A percentile compares a stretch with the other conserved stretches of the same genome.
These are phyloP conservation scores for Diaporthe vexans DNA, from an alignment of 2,329 filamentous ascomycete species.

Conservation along the genomic window DNA sequence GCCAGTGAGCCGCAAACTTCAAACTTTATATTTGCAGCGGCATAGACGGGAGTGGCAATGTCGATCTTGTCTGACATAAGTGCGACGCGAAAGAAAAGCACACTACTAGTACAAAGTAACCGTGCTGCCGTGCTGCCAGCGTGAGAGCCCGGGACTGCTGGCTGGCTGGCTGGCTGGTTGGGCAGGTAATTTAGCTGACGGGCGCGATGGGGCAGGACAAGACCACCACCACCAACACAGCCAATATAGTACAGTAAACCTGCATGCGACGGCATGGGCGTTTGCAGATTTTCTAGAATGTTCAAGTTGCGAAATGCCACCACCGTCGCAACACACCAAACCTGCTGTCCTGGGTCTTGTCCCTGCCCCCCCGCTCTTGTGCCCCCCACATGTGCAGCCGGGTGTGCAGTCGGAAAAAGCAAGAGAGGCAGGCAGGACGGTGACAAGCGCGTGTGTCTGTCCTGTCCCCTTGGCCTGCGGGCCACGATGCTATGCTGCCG, in stretches of 20 bases:
- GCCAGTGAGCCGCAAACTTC: constrained; percentile 29
- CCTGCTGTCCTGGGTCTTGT: neutral
- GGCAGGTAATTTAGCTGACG: constrained; percentile 19
- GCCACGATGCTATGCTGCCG: constrained; percentile 9
- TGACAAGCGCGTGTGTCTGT: too few relatives aligned
- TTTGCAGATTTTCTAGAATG: constrained; percentile 18
- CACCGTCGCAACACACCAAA: neutral
- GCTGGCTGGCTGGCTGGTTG: neutral
- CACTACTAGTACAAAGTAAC: neutral
- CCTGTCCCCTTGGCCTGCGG: constrained; percentile 3
- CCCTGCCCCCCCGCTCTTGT: neutral
- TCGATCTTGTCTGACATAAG: constrained; percentile 23
- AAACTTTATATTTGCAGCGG: constrained; percentile 19
- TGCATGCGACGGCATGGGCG: neutral
- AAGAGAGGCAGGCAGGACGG: neutral
- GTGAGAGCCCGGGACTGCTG: constrained; percentile 3
- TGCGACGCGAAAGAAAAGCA: neutral
- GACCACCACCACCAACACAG: neutral
- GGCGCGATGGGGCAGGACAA: constrained; percentile 2
- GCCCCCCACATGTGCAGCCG: neutral
- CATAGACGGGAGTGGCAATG: constrained; percentile 28
- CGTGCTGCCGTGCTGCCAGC: neutral
- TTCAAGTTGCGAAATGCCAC: neutral
- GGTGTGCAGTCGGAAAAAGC: constrained; percentile 14
- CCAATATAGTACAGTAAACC: neutral